Evolutionary conservation across 2,329 filamentous ascomycete species (phyloP), one percentile per base, ranked within the genome.

Genomic region (Ceratocystis lukuohia): DNA sequence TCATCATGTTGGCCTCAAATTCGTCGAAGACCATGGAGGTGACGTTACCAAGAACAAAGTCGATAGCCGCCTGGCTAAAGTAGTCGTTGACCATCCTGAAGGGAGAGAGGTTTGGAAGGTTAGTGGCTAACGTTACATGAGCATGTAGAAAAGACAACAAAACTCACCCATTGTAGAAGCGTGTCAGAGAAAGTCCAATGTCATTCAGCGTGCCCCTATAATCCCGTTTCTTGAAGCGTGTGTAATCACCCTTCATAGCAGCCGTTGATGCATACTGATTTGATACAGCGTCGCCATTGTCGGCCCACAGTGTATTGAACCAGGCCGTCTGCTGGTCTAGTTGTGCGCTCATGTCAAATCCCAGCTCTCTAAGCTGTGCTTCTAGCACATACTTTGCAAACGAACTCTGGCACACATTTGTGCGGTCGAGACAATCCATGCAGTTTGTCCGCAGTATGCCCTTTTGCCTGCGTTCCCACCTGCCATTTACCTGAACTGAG

Each of bases 261-360:
- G 91, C 91, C 0, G 94, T 97, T 8, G 91, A 96, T 1, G 94
- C 91, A 74, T 99, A 99, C 74, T 96, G 93, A 70, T 92, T 91
- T 0, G 91, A 96, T 66, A 97, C 91, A 0, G 92, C 91, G 74
- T 99, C 94, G 15, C 94, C 94, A 70, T 99, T 99, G 74, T 99
- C 94, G 0, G 94, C 94, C 93, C 94, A 99, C 0, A 97, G 79
- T 0, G 85, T 91, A 75, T 99, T 97, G 78, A 97, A 97, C 91
- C 93, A 97, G 59, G 86, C 82, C 4, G 89, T 95, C 66, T 86
- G 84, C 67, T 90, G 88, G 73, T 96, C 91, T 28, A 80, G 75
- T 69, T 94, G 86, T 0, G 88, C 80, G 70, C 86, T 84, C 76
- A 95, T 87, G 66, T 87, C 84, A 68, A 91, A 87, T 0, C 88